Conservation (phyloP, 1,139 yeast species). For the Geotrichum bryndzae region DNA sequence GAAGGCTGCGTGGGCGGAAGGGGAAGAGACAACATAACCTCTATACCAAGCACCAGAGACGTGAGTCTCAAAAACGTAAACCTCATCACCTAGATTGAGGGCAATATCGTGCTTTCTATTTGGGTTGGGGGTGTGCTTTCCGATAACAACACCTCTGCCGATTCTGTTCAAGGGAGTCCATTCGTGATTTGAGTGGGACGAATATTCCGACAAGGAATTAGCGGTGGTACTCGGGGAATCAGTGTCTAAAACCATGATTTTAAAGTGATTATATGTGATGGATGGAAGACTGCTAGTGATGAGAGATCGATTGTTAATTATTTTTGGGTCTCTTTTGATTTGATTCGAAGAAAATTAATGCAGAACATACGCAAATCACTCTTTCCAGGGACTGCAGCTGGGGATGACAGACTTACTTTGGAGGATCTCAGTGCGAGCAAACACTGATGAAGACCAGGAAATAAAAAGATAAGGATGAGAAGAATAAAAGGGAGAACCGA, state of each 20-base stretch:
- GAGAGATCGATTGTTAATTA: background rate
- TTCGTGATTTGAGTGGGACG: conserved; percentile 16
- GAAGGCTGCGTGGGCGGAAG: conserved; percentile 30
- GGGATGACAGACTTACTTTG: background rate
- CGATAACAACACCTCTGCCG: conserved; percentile 29
- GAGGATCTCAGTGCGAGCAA: background rate
- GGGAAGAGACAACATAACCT: conserved; percentile 50
- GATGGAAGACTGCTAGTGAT: background rate
- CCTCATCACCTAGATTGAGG: conserved; percentile 75
- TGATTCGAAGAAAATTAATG: background rate
- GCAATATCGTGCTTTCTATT: conserved; percentile 16
- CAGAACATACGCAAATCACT: background rate
- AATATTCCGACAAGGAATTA: conserved; percentile 1
- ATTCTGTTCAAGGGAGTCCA: conserved; percentile 42
- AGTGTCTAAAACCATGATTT: conserved; percentile 3
- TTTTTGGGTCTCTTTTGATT: background rate
- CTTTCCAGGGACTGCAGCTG: background rate
- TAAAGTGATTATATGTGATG: background rate
- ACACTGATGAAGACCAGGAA: background rate
- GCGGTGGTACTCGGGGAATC: background rate
- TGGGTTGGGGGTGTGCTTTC: conserved; percentile 24
- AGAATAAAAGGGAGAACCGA: background rate
- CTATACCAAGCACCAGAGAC: conserved; percentile 64
- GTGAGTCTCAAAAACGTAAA: conserved; percentile 66
- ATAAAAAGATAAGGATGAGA: background rate